Percentiles rank a stretch among this genome's conserved stretches.
Evolutionary conservation across 2,329 filamentous ascomycete species (phyloP).

Genomic region (Neonectria faginata): DNA sequence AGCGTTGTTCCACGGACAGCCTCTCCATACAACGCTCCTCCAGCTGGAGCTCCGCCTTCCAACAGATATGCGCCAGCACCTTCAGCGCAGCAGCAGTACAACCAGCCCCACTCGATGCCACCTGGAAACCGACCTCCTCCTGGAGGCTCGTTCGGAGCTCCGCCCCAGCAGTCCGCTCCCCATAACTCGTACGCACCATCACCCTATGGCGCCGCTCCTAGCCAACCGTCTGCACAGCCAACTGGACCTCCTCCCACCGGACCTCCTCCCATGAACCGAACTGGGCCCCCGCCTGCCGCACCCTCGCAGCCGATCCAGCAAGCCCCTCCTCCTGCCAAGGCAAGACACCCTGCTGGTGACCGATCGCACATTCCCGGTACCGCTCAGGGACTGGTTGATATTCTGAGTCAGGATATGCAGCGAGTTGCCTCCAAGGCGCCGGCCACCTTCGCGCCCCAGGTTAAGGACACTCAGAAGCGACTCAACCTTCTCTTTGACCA

Average conservation of each 20-base stretch:
- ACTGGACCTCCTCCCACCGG: conserved; percentile 54
- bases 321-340: conserved; percentile 62
- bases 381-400: conserved; percentile 83
- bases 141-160: conserved; percentile 56
- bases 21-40: conserved; percentile 89
- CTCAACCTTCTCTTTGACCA: conserved; percentile 96
- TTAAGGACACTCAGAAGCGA: conserved; percentile 93
- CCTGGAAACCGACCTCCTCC: conserved; percentile 61
- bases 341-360: conserved; percentile 84
- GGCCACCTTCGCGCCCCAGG: conserved; percentile 85
- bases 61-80: conserved; percentile 82
- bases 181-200: conserved; percentile 72
- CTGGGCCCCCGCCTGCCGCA: conserved; percentile 45
- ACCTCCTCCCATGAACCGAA: conserved; percentile 49
- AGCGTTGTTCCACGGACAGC: conserved; percentile 77
- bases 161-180: conserved; percentile 59
- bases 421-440: conserved; percentile 89
- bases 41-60: conserved; percentile 74
- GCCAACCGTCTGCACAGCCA: conserved; percentile 55
- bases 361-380: conserved; percentile 85
- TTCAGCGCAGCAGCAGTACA: conserved; percentile 62
- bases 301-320: conserved; percentile 54
- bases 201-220: conserved; percentile 54
- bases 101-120: conserved; percentile 58
- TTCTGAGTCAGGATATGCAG: conserved; percentile 86